Evolutionary conservation across 2,329 filamentous ascomycete species (phyloP), one percentile per base, ranked within the genome.

Genomic region (Pezicula radicicola): DNA sequence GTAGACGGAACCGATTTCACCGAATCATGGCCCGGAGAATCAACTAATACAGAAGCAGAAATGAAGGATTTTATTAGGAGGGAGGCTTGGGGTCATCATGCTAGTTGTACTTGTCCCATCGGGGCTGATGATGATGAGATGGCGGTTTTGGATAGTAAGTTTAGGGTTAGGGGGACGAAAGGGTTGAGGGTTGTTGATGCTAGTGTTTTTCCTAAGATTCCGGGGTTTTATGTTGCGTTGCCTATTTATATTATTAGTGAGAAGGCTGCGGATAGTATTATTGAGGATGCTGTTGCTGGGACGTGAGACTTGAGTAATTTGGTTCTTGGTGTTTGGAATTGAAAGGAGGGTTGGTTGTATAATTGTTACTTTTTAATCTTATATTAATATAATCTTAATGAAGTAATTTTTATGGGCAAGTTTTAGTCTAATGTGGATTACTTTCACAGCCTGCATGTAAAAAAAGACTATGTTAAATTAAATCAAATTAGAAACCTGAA

Each of bases 101-200:
- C 78, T 2, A 77, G 71, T 0, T 78, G 75, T 33, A 80, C 79
- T 0, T 77, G 73, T 48, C 71, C 77, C 0, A 83, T 84, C 56
- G 81, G 81, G 1, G 46, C 49, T 16, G 53, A 55, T 46, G 42
- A 43, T 15, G 53, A 55, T 30, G 50, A 50, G 8, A 52, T 84
- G 65, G 68, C 79, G 8, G 79, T 83, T 3, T 64, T 84, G 48
- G 77, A 84, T 60, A 70, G 70, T 0, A 67, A 76, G 46, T 84
- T 85, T 63, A 70, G 73, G 12, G 82, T 87, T 1, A 69, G 77
- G 7, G 80, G 80, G 0, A 75, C 81, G 0, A 65, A 71, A 0
- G 76, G 77, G 0, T 61, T 87, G 44, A 70, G 83, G 28, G 81
- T 86, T 3, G 83, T 86, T 0, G 83, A 86, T 66, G 82, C 80